Base-by-base conservation (phyloP, 768 basidiomycete genomes). In the Naganishia kalamii region DNA sequence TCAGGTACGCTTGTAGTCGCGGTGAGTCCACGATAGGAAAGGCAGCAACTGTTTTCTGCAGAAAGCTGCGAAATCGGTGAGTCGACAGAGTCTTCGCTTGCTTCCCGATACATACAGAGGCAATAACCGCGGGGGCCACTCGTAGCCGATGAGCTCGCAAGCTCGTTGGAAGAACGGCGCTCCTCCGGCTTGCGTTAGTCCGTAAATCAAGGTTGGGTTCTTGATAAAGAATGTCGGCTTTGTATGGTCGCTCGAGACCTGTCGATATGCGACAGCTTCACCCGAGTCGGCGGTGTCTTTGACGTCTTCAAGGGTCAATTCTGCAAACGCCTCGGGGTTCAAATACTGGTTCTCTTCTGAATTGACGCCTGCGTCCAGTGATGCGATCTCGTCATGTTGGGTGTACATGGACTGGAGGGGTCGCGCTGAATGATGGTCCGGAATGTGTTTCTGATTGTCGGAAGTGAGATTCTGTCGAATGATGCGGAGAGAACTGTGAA, bases 1-100 rank as follows among this genome's bases (percentile, higher is more conserved):
- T 41, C 27, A 65, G 68, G 25, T 67, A 62, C 19, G 65, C 60
- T 49, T 70, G 67, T 6, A 70, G 37, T 19, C 67, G 70, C 5
- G 60, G 59, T 4, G 52, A 63, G 46, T 70, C 68, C 40, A 70
- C 51, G 49, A 70, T 63, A 15, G 70, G 70, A 13, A 70, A 49
- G 2, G 70, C 64, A 13, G 70, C 65, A 15, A 70, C 47, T 2
- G 60, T 62, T 23, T 41, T 69, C 25, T 40, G 40, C 41, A 63
- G 30, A 32, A 69, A 62, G 15, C 65, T 69, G 19, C 15, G 12
- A 19, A 21, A 12, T 29, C 13, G 25, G 19, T 40, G 15, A 60
- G 59, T 29, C n/a, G n/a, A 47, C n/a, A 15, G 19, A 5, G 33
- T 17, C 25, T 15, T 25, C 6, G 37, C 4, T 19, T 23, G 4